A percentile compares a stretch with the other conserved stretches of the same genome.
These are phyloP conservation scores for Brettanomyces bruxellensis DNA, from an alignment of 805 yeast genomes.

Conservation along the genomic window DNA sequence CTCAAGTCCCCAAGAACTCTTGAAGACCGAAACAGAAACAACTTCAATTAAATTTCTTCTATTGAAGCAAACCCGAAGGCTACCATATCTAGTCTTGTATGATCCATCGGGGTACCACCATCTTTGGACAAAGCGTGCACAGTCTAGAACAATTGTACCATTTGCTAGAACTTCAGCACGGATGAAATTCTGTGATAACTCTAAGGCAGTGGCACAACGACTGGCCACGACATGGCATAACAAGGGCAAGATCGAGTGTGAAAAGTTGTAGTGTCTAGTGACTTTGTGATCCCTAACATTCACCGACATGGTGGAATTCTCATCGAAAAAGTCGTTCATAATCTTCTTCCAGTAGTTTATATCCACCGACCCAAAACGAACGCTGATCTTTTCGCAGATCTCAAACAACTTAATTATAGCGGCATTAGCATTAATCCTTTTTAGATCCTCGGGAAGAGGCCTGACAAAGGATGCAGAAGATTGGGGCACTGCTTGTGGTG, in stretches of 20 bases:
- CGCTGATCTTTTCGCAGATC: constrained; percentile 34
- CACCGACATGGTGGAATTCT: constrained; percentile 38
- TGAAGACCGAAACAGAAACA: constrained; percentile 48
- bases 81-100: constrained; percentile 51
- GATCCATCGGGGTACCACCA: constrained; percentile 65
- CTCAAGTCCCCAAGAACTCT: constrained; percentile 36
- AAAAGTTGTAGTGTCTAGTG: constrained; percentile 52
- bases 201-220: constrained; percentile 43
- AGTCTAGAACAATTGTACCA: constrained; percentile 45
- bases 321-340: constrained; percentile 43
- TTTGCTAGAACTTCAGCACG: constrained; percentile 45
- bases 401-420: constrained; percentile 44
- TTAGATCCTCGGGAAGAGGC: constrained; percentile 1
- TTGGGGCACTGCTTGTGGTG: not conserved
- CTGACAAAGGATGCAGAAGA: not conserved
- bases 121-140: constrained; percentile 38
- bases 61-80: constrained; percentile 52
- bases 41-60: constrained; percentile 60
- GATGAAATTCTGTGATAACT: constrained; percentile 38
- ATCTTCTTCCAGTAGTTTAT: constrained; percentile 42
- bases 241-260: constrained; percentile 55
- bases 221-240: constrained; percentile 44
- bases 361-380: constrained; percentile 33
- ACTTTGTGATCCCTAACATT: constrained; percentile 37
- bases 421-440: constrained; percentile 32